These are phyloP conservation scores for Coniochaeta sp. DNA, from an alignment of 2,329 filamentous ascomycete genomes.

Conservation along the genomic window DNA sequence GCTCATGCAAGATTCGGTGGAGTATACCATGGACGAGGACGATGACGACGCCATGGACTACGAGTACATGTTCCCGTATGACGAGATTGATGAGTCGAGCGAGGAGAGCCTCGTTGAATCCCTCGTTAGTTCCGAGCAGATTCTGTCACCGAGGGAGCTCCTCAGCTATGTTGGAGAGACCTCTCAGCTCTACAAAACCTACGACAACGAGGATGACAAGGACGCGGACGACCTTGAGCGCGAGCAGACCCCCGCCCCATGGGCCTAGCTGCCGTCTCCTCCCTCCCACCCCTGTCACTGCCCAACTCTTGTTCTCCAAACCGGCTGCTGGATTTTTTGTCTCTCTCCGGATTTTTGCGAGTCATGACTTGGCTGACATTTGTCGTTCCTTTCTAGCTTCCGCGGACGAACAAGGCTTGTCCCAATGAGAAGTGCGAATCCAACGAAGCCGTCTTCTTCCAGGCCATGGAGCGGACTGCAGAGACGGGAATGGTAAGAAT, in stretches of 20 bases:
- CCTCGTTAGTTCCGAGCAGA: not conserved
- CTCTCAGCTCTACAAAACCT: not conserved
- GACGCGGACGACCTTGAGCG: conserved; percentile 11
- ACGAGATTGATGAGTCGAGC: not conserved
- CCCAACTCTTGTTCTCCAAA: not conserved
- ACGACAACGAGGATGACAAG: conserved; percentile 6
- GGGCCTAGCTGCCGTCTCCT: not conserved
- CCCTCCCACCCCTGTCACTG: not conserved
- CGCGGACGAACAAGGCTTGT: conserved; percentile 79
- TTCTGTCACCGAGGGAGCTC: not conserved
- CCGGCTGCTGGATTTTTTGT: not conserved
- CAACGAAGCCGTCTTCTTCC: conserved; percentile 97
- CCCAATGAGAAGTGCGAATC: no score
- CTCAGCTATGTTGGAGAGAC: not conserved
- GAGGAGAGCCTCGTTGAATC: not conserved
- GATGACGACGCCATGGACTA: not conserved
- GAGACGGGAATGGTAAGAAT: conserved; percentile 95
- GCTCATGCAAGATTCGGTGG: not conserved
- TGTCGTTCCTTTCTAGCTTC: conserved; percentile 60
- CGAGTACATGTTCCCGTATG: not conserved
- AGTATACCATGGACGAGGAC: not conserved
- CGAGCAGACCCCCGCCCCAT: conserved; percentile 1
- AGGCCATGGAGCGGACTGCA: conserved; percentile 92
- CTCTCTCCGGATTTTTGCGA: not conserved
- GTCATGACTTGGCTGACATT: conserved; percentile 29